Evolutionary conservation across 352 stramenopile genomes (phyloP).

Genomic region (Achlya hypogyna): DNA sequence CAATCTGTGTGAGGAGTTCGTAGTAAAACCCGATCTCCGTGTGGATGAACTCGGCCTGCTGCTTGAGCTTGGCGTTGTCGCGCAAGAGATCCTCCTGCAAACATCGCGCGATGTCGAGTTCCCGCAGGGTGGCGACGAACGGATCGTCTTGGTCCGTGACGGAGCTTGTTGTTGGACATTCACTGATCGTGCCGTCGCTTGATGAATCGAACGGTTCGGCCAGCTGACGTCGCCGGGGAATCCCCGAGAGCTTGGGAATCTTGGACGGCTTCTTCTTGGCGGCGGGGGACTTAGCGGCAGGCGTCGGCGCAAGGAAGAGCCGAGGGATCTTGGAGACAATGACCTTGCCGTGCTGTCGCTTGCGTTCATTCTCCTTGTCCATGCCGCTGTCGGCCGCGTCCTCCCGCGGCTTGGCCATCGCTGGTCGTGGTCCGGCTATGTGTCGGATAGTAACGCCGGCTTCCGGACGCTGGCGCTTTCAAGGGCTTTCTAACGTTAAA

Average conservation of each 20-base stretch:
- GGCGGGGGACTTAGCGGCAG: neutral
- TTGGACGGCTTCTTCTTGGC: neutral
- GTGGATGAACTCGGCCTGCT: slow-evolving; percentile 4
- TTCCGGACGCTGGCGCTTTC: too few species aligned
- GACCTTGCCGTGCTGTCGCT: neutral
- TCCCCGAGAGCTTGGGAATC: neutral
- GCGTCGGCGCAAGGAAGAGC: neutral
- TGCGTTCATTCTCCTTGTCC: neutral
- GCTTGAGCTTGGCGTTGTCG: slow-evolving; percentile 5
- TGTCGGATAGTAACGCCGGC: neutral
- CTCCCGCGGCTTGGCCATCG: neutral
- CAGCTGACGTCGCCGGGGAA: neutral
- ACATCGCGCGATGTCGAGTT: neutral
- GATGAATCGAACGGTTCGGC: neutral
- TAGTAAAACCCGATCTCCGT: neutral
- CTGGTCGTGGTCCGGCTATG: too few species aligned
- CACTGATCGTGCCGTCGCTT: neutral
- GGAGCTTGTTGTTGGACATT: neutral
- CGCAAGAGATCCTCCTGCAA: neutral
- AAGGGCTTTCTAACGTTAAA: too few species aligned
- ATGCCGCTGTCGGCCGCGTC: neutral
- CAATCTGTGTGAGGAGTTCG: slow-evolving; percentile 4
- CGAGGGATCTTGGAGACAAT: slow-evolving; percentile 1
- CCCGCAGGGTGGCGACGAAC: neutral
- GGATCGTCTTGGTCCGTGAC: neutral